Conservation (phyloP, 78 protist genomes). For the Bigelowiella natans region DNA sequence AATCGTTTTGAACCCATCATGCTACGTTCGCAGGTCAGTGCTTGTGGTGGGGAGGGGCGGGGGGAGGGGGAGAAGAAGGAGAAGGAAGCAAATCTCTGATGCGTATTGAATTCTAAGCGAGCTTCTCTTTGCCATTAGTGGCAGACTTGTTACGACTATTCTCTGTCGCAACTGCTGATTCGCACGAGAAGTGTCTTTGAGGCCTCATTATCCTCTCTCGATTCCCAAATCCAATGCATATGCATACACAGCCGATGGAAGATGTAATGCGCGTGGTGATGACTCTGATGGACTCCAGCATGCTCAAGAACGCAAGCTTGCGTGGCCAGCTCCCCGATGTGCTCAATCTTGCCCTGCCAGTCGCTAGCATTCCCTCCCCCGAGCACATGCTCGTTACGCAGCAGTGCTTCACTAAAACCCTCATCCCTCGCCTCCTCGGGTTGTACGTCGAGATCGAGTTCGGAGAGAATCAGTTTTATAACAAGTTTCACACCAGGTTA, state of each 20-base stretch:
- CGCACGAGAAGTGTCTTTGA: too few species aligned
- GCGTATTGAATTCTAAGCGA: too few species aligned
- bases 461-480: neutral
- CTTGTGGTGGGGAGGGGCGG: too few species aligned
- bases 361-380: neutral
- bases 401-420: neutral
- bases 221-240: too few species aligned
- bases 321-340: neutral
- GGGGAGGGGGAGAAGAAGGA: too few species aligned
- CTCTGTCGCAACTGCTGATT: too few species aligned
- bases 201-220: too few species aligned
- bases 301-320: neutral
- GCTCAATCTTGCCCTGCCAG: neutral
- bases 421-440: neutral
- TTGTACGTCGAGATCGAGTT: neutral
- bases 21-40: neutral
- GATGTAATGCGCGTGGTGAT: neutral
- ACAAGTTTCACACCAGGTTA: neutral
- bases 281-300: neutral
- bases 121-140: too few species aligned
- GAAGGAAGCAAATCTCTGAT: too few species aligned
- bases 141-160: too few species aligned
- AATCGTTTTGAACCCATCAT: neutral
- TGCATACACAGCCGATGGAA: neutral
- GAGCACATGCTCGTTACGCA: neutral